phyloP scores from a whole-genome alignment of 139 green algal species.

The Bryopsis sp. region DNA sequence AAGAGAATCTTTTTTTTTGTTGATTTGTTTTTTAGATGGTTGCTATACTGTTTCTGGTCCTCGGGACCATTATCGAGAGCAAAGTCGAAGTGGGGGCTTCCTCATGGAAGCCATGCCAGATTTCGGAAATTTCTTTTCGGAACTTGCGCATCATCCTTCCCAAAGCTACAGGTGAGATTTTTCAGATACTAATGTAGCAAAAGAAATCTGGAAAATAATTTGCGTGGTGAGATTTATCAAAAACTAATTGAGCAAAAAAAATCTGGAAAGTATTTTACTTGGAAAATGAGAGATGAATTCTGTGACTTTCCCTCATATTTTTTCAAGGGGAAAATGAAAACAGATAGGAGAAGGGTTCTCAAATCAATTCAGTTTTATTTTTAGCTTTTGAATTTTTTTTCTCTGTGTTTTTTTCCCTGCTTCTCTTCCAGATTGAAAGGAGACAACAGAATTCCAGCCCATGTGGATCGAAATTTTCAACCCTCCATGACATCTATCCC shows the following conservation, averaged over 20 bases:
- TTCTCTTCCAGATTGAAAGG: not conserved
- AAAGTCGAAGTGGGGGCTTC: not conserved
- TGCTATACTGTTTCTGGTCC: not conserved
- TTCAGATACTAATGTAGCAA: too few species aligned
- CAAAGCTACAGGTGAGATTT: not conserved
- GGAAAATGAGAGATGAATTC: too few species aligned
- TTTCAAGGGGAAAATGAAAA: too few species aligned
- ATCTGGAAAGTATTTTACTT: too few species aligned
- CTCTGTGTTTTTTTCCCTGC: not conserved
- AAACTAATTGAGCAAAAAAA: too few species aligned
- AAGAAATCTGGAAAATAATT: too few species aligned
- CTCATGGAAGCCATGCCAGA: not conserved
- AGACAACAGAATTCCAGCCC: not conserved
- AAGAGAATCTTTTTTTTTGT: too few species aligned
- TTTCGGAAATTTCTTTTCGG: slow-evolving; percentile 6
- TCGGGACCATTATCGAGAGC: not conserved
- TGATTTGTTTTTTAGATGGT: not conserved
- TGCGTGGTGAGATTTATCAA: too few species aligned
- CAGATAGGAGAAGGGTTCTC: too few species aligned
- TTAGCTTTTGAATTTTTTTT: too few species aligned
- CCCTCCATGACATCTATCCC: not conserved
- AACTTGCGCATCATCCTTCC: not conserved
- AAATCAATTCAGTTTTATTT: too few species aligned
- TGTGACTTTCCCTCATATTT: too few species aligned
- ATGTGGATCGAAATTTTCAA: not conserved